Percentiles rank a stretch among this genome's conserved stretches.
Evolutionary conservation across 176 grass and related monocot species (phyloP).

Genomic region (Aegilops sharonensis): DNA sequence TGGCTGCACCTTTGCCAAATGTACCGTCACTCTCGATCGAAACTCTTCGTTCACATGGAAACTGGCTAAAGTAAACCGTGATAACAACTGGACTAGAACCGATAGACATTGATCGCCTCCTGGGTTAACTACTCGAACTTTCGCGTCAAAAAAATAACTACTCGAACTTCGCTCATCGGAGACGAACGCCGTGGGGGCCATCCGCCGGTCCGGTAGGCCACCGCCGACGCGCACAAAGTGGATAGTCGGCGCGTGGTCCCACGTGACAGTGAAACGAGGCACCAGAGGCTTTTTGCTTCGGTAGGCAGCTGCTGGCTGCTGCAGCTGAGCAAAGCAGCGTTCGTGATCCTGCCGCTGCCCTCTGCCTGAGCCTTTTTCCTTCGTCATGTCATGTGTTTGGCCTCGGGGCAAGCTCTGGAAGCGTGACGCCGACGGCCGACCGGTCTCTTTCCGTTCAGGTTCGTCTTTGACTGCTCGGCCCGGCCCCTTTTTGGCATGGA

Average conservation of each 20-base stretch:
- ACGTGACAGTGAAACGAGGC: not conserved
- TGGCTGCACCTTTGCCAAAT: not conserved
- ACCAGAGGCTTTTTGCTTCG: not conserved
- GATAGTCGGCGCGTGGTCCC: not conserved
- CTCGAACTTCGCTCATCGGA: not conserved
- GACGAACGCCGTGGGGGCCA: not conserved
- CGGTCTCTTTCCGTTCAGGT: not conserved
- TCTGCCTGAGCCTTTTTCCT: not conserved
- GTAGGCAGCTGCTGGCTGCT: not conserved
- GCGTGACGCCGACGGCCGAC: conserved; percentile 24
- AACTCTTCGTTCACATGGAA: no score
- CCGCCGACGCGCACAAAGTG: not conserved
- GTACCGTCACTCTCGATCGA: not conserved
- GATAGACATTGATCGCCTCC: not conserved
- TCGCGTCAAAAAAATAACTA: no score
- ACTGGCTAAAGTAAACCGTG: not conserved
- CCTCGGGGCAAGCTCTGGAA: not conserved
- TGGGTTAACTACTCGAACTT: not conserved
- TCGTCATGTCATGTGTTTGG: not conserved
- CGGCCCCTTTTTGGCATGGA: not conserved
- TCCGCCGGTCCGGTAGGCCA: not conserved
- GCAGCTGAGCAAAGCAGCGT: not conserved
- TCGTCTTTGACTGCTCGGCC: conserved; percentile 6
- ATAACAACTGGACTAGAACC: not conserved
- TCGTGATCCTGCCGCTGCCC: not conserved